Evolutionary conservation across 2,329 filamentous ascomycete species (phyloP).

Genomic region (Paramyrothecium roridum): DNA sequence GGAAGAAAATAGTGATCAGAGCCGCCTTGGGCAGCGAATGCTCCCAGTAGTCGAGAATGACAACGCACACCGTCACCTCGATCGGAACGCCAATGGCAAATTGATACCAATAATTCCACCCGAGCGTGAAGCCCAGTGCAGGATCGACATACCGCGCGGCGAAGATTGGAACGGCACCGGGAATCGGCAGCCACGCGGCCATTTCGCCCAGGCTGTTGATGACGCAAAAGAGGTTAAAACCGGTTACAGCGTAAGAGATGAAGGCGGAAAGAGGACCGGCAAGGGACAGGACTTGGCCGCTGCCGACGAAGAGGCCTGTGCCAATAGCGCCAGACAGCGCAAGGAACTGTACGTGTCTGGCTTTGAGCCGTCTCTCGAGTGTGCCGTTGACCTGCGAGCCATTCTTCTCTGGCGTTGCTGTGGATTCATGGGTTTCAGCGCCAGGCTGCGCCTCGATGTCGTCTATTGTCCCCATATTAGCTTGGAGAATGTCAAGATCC

Average conservation of each 20-base stretch:
- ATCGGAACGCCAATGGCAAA: slow-evolving; percentile 47
- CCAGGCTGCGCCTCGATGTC: background rate
- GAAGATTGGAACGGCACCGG: slow-evolving; percentile 49
- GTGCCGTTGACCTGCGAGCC: slow-evolving; percentile 28
- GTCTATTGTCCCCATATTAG: background rate
- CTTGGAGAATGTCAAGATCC: background rate
- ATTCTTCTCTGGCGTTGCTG: slow-evolving; percentile 9
- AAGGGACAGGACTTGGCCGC: slow-evolving; percentile 38
- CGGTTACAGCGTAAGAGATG: slow-evolving; percentile 38
- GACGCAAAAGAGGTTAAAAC: slow-evolving; percentile 45
- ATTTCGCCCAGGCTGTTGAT: slow-evolving; percentile 53
- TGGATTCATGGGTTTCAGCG: background rate
- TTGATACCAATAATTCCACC: slow-evolving; percentile 45
- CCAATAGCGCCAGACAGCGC: slow-evolving; percentile 39
- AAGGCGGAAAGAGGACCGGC: slow-evolving; percentile 38
- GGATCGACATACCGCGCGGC: slow-evolving; percentile 45
- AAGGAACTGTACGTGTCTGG: slow-evolving; percentile 38
- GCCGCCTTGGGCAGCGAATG: slow-evolving; percentile 20
- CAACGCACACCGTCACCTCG: slow-evolving; percentile 42
- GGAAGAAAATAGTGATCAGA: slow-evolving; percentile 33
- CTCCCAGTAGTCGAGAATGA: slow-evolving; percentile 44
- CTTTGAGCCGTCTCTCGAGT: slow-evolving; percentile 34
- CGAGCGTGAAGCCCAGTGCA: slow-evolving; percentile 29
- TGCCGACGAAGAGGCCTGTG: slow-evolving; percentile 41
- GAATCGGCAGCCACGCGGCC: slow-evolving; percentile 58